Conservation (phyloP, 2,329 filamentous ascomycete genomes). For the Zymoseptoria ardabiliae region DNA sequence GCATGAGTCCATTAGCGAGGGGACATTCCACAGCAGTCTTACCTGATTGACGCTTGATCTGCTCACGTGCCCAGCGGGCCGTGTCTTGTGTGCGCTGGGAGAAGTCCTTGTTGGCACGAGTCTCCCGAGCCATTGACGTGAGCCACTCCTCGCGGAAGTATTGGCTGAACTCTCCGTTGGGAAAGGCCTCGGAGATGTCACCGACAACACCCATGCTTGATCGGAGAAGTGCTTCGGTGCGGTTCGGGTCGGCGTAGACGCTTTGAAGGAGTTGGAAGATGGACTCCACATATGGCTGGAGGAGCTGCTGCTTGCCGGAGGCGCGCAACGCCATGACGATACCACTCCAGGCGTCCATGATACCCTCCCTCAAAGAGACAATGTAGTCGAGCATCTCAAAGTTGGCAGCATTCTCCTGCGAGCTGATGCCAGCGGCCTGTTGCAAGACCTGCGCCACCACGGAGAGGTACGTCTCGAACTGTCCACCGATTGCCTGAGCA, state of each 20-base stretch:
- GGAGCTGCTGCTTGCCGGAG: slow-evolving; percentile 62
- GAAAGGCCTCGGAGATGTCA: slow-evolving; percentile 90
- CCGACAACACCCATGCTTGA: slow-evolving; percentile 97
- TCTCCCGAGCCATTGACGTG: slow-evolving; percentile 82
- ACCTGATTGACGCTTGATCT: slow-evolving; percentile 78
- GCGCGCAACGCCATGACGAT: slow-evolving; percentile 91
- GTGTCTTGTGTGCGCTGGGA: slow-evolving; percentile 80
- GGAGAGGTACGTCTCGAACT: slow-evolving; percentile 86
- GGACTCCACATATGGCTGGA: slow-evolving; percentile 70
- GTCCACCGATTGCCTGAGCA: slow-evolving; percentile 82
- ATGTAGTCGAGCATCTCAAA: slow-evolving; percentile 98
- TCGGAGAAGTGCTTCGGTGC: slow-evolving; percentile 83
- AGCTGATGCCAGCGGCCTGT: slow-evolving; percentile 78
- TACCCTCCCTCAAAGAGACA: slow-evolving; percentile 87
- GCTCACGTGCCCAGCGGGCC: slow-evolving; percentile 92
- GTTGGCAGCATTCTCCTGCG: slow-evolving; percentile 48
- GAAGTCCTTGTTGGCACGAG: slow-evolving; percentile 82
- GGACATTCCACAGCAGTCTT: slow-evolving; percentile 9
- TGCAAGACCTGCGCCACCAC: slow-evolving; percentile 92
- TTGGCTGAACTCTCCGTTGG: slow-evolving; percentile 74
- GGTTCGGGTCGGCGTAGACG: slow-evolving; percentile 74
- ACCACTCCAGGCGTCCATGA: slow-evolving; percentile 98
- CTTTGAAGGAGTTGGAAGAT: slow-evolving; percentile 82
- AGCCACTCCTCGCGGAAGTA: slow-evolving; percentile 91
- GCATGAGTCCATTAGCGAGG: background rate